These are phyloP conservation scores for Amanita inopinata DNA, from an alignment of 768 basidiomycete genomes.

Conservation along the genomic window DNA sequence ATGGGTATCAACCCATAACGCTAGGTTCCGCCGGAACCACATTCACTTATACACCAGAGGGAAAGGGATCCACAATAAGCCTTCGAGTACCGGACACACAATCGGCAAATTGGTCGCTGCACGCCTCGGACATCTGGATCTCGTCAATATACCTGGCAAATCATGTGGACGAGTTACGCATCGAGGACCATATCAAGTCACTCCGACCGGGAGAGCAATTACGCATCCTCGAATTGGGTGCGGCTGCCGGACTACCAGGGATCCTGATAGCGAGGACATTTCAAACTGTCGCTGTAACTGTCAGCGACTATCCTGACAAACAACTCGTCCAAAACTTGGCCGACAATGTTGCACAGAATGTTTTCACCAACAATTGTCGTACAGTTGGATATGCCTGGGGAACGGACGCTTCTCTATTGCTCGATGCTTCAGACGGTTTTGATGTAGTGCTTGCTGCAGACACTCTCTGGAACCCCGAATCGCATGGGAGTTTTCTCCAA, in stretches of 20 bases:
- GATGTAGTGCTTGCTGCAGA: conserved; percentile 68
- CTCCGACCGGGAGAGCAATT: conserved; percentile 12
- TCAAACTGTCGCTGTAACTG: conserved; percentile 33
- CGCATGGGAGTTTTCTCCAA: conserved; percentile 43
- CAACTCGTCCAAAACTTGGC: conserved; percentile 46
- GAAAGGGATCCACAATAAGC: conserved; percentile 22
- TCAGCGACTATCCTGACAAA: conserved; percentile 68
- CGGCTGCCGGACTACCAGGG: conserved; percentile 65
- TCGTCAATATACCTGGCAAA: conserved; percentile 61
- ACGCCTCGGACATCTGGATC: conserved; percentile 71
- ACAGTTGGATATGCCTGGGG: conserved; percentile 62
- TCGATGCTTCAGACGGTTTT: conserved; percentile 27
- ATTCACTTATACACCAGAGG: conserved; percentile 33
- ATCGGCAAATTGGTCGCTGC: conserved; percentile 62
- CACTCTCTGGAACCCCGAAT: conserved; percentile 66
- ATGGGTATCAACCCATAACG: conserved; percentile 51
- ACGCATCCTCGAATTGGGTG: conserved; percentile 61
- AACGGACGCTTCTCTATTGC: conserved; percentile 28
- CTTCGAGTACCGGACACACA: conserved; percentile 56
- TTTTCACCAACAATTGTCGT: conserved; percentile 34
- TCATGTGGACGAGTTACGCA: conserved; percentile 39
- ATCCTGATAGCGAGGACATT: conserved; percentile 51
- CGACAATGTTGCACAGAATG: conserved; percentile 47
- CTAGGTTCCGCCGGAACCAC: conserved; percentile 44
- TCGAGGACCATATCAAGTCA: conserved; percentile 21